Evolutionary conservation across 2,329 filamentous ascomycete genomes (phyloP), one percentile per base, ranked within the genome.

Genomic region (Didymella pomorum): DNA sequence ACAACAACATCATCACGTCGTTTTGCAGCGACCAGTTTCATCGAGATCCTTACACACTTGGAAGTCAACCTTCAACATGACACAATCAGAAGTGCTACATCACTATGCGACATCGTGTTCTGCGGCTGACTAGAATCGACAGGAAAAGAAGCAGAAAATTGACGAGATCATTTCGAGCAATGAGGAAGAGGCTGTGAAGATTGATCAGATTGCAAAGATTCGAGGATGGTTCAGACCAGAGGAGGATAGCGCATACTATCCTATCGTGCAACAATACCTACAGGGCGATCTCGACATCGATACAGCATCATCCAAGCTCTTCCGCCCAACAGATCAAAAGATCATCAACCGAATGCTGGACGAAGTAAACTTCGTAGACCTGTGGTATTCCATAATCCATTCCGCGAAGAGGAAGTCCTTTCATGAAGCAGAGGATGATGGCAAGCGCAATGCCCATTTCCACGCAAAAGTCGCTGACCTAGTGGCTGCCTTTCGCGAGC

Each of bases 301-400:
- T 3, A 61, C 65, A 46, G 53, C 64, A 10, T 35, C 64, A 6
- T 45, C 56, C n/a, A 63, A 61, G 37, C 51, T 75, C 33, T 66
- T 66, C 25, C 31, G 48, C 4, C 64, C 69, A 2, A 74, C 73
- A 48, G 72, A 75, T 16, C 58, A 69, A 29, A 65, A 67, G 12
- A 65, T 72, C n/a, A 49, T 56, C 2, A 61, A 60, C 6, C 41
- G 46, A 35, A 56, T 63, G 42, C 50, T 66, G 16, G 65, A 69
- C 43, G 63, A 67, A 16, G 60, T 68, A 6, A 25, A 67, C 49
- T 69, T 65, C 45, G 42, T 64, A 33, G 68, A 72, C 29, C 53
- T 76, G 2, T 74, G 70, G 68, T 71, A 71, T 56, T 71, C 69
- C 50, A 54, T 76, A 47, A 64, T 76, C 9, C 73, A 76, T 46